Percentiles rank a stretch among this genome's conserved stretches.
Evolutionary conservation across 2,329 filamentous ascomycete species (phyloP).

Genomic region (Parascedosporium putredinis): DNA sequence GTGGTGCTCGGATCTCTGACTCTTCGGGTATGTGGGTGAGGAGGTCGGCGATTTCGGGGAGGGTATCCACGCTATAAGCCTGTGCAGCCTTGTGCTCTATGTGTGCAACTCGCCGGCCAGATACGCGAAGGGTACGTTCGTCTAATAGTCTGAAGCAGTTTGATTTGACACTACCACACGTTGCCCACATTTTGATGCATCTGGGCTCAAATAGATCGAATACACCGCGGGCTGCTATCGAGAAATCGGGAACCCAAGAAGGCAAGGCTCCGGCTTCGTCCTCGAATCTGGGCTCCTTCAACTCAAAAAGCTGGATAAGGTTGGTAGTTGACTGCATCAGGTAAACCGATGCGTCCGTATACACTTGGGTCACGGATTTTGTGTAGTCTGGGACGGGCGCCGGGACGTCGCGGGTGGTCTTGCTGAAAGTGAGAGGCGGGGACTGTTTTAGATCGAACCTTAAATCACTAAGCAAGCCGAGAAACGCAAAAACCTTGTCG

Average conservation of each 20-base stretch:
- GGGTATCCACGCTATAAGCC: neutral
- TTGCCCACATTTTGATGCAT: too few species aligned
- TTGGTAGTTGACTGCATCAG: neutral
- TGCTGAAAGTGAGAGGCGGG: too few species aligned
- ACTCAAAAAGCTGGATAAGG: neutral
- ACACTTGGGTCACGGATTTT: neutral
- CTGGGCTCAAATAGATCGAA: neutral
- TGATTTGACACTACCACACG: neutral
- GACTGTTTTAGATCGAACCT: neutral
- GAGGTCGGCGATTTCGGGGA: neutral
- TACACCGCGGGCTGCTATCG: neutral
- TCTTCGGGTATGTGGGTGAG: neutral
- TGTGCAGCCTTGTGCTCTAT: neutral
- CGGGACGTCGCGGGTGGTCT: neutral
- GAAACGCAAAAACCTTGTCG: neutral
- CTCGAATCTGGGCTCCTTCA: neutral
- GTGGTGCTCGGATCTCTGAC: neutral
- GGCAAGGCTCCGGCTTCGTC: neutral
- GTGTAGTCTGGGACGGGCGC: neutral
- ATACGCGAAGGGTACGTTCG: neutral
- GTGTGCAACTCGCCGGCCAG: neutral
- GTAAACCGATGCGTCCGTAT: neutral
- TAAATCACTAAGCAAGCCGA: neutral
- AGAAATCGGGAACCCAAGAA: neutral
- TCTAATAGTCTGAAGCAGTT: neutral